Conservation (phyloP, 2,329 filamentous ascomycete genomes). For the Fusarium tricinctum region DNA sequence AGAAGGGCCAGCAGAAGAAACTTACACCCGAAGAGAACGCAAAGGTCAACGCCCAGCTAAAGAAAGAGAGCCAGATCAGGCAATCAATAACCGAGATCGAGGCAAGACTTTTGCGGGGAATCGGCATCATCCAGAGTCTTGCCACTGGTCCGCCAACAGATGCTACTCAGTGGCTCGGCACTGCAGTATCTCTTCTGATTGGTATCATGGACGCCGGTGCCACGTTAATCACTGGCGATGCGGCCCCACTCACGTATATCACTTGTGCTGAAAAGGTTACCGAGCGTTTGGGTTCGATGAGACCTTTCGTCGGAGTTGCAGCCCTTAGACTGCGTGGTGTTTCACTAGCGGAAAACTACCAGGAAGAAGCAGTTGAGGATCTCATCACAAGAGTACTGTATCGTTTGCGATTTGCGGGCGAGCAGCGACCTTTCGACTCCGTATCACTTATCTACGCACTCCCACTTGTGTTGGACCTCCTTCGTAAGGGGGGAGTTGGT, state of each 20-base stretch:
- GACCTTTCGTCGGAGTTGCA: conserved; percentile 88
- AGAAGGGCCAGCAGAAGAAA: conserved; percentile 93
- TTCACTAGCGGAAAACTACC: conserved; percentile 78
- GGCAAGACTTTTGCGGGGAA: conserved; percentile 81
- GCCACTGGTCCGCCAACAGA: conserved; percentile 91
- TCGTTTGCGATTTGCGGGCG: conserved; percentile 87
- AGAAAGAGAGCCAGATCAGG: conserved; percentile 86
- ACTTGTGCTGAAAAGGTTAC: conserved; percentile 82
- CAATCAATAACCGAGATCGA: conserved; percentile 77
- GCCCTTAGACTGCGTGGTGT: conserved; percentile 84
- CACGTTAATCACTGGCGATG: conserved; percentile 83
- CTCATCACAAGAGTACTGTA: conserved; percentile 92
- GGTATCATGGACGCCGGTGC: conserved; percentile 84
- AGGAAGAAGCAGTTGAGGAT: conserved; percentile 84
- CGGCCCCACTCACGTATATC: conserved; percentile 83
- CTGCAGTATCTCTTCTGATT: conserved; percentile 80
- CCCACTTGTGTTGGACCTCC: conserved; percentile 82
- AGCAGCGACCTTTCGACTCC: conserved; percentile 93
- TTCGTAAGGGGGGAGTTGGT: conserved; percentile 84
- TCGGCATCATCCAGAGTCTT: conserved; percentile 86
- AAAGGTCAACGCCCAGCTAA: conserved; percentile 91
- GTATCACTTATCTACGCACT: conserved; percentile 90
- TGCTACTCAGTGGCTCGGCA: conserved; percentile 87
- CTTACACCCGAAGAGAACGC: conserved; percentile 88
- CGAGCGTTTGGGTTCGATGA: conserved; percentile 78